A percentile compares a stretch with the other conserved stretches of the same genome.
Conservation (phyloP, 78 protist species). For the Chrysochromulina parva region DNA sequence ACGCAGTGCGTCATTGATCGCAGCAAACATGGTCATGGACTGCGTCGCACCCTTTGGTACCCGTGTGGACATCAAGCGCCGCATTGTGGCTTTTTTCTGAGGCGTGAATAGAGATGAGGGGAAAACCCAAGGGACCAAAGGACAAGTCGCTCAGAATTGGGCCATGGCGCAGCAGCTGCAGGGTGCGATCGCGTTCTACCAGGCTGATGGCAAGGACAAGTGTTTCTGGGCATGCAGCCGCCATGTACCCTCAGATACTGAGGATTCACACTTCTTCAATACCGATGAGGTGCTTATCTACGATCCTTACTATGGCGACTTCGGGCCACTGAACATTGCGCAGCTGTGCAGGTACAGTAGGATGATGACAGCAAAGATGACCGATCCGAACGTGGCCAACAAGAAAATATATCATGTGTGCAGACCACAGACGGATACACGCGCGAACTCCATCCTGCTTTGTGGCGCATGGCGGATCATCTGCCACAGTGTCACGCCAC, state of each 20-base stretch:
- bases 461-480: background rate
- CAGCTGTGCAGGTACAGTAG: constrained; percentile 35
- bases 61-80: too few species aligned
- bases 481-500: constrained; percentile 9
- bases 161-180: too few species aligned
- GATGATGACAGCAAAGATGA: constrained; percentile 8
- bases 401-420: background rate
- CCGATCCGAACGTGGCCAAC: background rate
- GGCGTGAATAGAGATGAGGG: too few species aligned
- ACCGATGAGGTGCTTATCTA: constrained; percentile 65
- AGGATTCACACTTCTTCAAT: constrained; percentile 6
- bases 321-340: constrained; percentile 82
- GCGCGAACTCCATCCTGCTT: constrained; percentile 34
- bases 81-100: too few species aligned
- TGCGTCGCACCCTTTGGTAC: background rate
- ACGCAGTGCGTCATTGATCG: constrained; percentile 5
- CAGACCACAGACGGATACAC: background rate
- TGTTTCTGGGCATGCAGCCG: background rate
- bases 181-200: too few species aligned
- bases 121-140: too few species aligned
- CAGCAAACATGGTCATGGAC: constrained; percentile 9
- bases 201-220: too few species aligned
- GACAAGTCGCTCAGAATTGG: too few species aligned
- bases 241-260: background rate
- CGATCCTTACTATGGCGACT: constrained; percentile 80